Evolutionary conservation across 1,284 basidiomycete species (phyloP).

Genomic region (Vanrija pseudolonga): DNA sequence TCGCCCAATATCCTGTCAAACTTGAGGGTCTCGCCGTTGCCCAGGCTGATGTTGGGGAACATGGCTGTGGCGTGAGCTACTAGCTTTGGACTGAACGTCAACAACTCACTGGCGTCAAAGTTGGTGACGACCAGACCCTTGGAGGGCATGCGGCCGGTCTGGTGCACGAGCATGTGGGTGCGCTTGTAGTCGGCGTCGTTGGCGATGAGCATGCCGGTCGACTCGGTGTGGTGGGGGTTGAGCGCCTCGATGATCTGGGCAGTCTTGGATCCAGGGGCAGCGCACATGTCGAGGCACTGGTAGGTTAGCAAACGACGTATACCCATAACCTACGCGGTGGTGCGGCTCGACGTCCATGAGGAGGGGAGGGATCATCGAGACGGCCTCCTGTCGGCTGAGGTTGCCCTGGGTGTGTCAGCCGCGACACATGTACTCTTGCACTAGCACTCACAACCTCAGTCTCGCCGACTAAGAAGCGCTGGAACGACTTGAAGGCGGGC

Average conservation of each 20-base stretch:
- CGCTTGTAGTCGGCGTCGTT: constrained; percentile 74
- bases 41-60: constrained; percentile 67
- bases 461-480: constrained; percentile 95
- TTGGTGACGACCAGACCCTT: constrained; percentile 94
- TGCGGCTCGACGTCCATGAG: constrained; percentile 91
- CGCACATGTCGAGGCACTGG: constrained; percentile 95
- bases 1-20: constrained; percentile 96
- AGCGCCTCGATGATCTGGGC: constrained; percentile 50
- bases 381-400: constrained; percentile 92
- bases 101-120: constrained; percentile 89
- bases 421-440: not conserved
- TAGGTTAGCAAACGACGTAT: not conserved
- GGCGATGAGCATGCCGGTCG: constrained; percentile 48
- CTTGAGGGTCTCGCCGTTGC: constrained; percentile 55
- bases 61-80: no score
- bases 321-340: constrained; percentile 60
- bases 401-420: constrained; percentile 64
- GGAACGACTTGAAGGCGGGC: constrained; percentile 93
- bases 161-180: constrained; percentile 95
- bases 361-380: constrained; percentile 96
- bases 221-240: constrained; percentile 45
- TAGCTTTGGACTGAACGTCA: no score
- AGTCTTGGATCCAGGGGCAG: constrained; percentile 92
- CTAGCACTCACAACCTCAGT: constrained; percentile 78
- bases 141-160: constrained; percentile 89